Evolutionary conservation across 129 eudicot genomes (phyloP), one percentile per base, ranked within the genome.

Genomic region (Glebionis coronaria): DNA sequence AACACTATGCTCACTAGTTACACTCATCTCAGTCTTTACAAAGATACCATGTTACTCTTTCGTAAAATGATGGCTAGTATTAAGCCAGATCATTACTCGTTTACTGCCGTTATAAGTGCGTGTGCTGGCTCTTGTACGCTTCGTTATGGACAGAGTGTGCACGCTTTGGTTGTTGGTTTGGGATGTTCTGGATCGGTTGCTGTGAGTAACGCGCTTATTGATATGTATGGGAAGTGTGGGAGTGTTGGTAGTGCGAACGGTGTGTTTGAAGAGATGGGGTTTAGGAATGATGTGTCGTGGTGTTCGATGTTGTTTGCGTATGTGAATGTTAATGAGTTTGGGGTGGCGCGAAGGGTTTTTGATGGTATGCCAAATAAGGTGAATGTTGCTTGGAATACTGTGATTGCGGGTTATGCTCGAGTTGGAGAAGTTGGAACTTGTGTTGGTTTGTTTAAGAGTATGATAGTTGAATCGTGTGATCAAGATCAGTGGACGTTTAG

Each of bases 401-500:
- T 90, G 69, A 84, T 90, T 73, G 83, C 83, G 55, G 91, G 91
- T 74, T 71, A 62, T 73, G 88, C 83, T 27, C 75, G 75, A 46
- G 12, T 66, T 68, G 95, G 91, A 13, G 63, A 80, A 23, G n/a
- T 70, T 15, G 67, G 20, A 51, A 13, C 73, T 5, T 86, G 88
- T 78, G 49, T 86, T 50, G 76, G 66, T 38, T 78, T 90, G 63
- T 80, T 90, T 19, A 84, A 76, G 78, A 71, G 68, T 64, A 84
- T 90, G 97, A 35, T 76, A 68, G 79, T 46, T 44, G 86, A 80
- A 58, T 63, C 67, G 20, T 80, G 82, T 50, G 68, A 76, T 2
- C 87, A 88, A 14, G 95, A 90, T 76, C 83, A 90, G 21, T 90
- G 86, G 80, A 87, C 97, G 8, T 82, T 86, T 13, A 90, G 97